Conservation (phyloP, 345 rosid genomes). For the Crucihimalaya himalaica region DNA sequence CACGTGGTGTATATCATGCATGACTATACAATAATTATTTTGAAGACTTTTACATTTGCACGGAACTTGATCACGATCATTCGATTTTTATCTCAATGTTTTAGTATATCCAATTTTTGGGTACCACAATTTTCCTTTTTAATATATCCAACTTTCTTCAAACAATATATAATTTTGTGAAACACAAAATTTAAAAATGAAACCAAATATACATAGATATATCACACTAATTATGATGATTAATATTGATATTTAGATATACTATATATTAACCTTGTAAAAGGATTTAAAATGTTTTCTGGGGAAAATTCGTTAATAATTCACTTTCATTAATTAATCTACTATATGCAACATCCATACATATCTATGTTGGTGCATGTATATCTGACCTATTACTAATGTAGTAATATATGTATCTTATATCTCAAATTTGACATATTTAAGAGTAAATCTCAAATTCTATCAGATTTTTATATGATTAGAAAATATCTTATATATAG, state of each 20-base stretch:
- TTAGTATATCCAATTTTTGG: not conserved
- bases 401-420: no score
- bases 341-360: no score
- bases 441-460: no score
- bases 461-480: no score
- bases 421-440: no score
- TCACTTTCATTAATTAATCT: no score
- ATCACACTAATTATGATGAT: not conserved
- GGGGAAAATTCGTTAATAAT: not conserved
- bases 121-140: not conserved
- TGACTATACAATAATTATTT: not conserved
- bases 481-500: not conserved
- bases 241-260: not conserved
- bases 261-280: not conserved
- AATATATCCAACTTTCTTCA: not conserved
- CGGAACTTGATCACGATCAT: not conserved
- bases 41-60: not conserved
- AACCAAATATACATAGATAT: not conserved
- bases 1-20: conserved; percentile 20
- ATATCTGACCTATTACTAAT: no score
- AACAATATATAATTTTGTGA: no score
- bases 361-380: no score
- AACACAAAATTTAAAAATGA: not conserved
- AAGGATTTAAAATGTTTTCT: not conserved
- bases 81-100: not conserved